Evolutionary conservation across 2,329 filamentous ascomycete species (phyloP), one percentile per base, ranked within the genome.

Genomic region (Neonectria coccinea): DNA sequence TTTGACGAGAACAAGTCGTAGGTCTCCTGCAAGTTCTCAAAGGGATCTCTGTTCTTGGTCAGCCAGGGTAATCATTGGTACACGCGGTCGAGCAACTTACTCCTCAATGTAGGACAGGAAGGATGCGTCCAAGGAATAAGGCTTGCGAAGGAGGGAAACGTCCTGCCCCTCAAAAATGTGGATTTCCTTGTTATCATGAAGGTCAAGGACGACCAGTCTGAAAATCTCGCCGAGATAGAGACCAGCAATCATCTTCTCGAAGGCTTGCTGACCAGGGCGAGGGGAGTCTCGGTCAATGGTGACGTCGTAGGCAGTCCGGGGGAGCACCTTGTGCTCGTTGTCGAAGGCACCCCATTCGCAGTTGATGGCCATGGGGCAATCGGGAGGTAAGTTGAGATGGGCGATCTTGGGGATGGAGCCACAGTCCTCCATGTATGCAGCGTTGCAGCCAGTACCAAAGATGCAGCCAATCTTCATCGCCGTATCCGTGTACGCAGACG

Each of bases 321-420:
- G 94, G 12, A 97, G 89, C 59, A 97, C 91, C 74, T 91, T 86
- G 82, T 95, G 91, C 80, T 97, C 92, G 79, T 97, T 97, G 80
- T 97, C 95, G 76, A 98, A 97, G 36, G 95, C 94, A 70, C 95
- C 95, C 88, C 94, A 97, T 80, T 98, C 95, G 83, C 94, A 97
- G 85, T 97, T 97, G 83, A 98, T 97, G 56, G 93, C 94, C 86
- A 97, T 97, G 51, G 91, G 93, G 65, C 89, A 89, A 66, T 96
- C 90, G 0, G 93, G 84, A 54, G 94, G 92, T 41, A 98, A 87
- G 75, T 97, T 96, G 85, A 97, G 88, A 82, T 97, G 89, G 11
- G 92, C 93, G 59, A 99, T 88, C 85, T 99, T 99, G 69, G 94
- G 95, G 69, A 99, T 93, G 12, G 91, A 92, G 69, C 93, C 94